Base-by-base conservation (phyloP, 257 asterid genomes). In the Phtheirospermum japonicum region DNA sequence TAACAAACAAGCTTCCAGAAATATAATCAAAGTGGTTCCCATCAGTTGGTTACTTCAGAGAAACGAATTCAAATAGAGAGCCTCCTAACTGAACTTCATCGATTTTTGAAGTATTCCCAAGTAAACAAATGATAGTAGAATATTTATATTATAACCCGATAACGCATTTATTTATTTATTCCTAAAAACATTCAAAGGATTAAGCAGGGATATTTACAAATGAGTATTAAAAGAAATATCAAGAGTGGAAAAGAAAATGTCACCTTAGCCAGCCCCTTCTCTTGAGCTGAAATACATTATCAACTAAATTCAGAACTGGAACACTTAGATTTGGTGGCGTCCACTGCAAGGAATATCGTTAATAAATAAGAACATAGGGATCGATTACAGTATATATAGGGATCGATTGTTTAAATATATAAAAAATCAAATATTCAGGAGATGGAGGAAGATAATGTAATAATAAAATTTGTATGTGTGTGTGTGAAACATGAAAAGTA, bases 201-300 rank as follows among this genome's bases (percentile, higher is more conserved):
- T 1, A n/a, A n/a, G n/a, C n/a, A 23, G 28, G 28, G 28, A 23
- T 23, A 1, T n/a, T n/a, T n/a, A n/a, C n/a, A n/a, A n/a, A 23
- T 23, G 28, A 1, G 28, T 34, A 53, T 12, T 37, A 40, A 58
- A 62, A 63, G 39, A 20, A 69, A 67, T 30, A 64, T 33, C 37
- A 43, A 23, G 37, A 12, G 30, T 10, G 51, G 55, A 68, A 65
- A 65, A 50, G 52, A 37, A 57, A 58, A 63, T 30, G 71, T 82
- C 73, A 90, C 99, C 99, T 87, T 73, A 94, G 76, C 99, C 99
- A 94, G 75, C 99, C 99, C 82, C 99, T 77, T 83, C 81, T 79
- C 61, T 94, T 90, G 74, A 94, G 99, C 85, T 87, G 97, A 82
- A 94, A 94, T 67, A 85, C 69, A 9, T 85, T 90, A 73, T 94